Evolutionary conservation across 1,139 yeast species (phyloP).

Genomic region (Martiniozyma asiatica): DNA sequence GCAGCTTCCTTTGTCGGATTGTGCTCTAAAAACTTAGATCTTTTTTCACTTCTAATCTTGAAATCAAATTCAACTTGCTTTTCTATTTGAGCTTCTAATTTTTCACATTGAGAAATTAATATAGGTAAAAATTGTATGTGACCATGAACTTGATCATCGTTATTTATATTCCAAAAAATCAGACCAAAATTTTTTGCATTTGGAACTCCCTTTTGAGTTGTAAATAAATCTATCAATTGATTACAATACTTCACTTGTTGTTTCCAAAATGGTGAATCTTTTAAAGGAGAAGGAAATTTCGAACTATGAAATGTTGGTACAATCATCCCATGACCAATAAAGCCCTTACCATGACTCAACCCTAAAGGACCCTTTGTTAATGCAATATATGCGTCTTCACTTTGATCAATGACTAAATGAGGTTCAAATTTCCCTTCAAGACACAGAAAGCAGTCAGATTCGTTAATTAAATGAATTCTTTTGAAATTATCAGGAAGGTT

Average conservation of each 20-base stretch:
- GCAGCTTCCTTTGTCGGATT: constrained; percentile 1
- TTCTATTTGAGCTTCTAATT: constrained; percentile 29
- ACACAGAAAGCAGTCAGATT: constrained; percentile 69
- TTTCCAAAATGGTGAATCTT: constrained; percentile 27
- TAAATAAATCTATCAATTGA: constrained; percentile 14
- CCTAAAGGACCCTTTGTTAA: constrained; percentile 83
- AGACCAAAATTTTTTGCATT: constrained; percentile 25
- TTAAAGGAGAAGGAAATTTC: constrained; percentile 30
- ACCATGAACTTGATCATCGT: constrained; percentile 46
- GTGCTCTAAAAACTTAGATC: no score
- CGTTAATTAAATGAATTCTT: constrained; percentile 26
- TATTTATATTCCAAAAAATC: constrained; percentile 50
- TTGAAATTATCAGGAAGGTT: background rate
- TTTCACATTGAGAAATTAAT: constrained; percentile 27
- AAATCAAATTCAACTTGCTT: constrained; percentile 25
- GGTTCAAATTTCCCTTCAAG: constrained; percentile 65
- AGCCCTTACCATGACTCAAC: constrained; percentile 31
- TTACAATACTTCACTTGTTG: constrained; percentile 36
- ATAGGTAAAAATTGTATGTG: constrained; percentile 59
- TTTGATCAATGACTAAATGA: constrained; percentile 73
- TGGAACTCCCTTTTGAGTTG: background rate
- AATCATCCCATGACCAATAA: constrained; percentile 74
- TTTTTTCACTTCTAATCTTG: background rate
- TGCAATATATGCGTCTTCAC: constrained; percentile 54
- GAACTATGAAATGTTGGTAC: constrained; percentile 63